These are phyloP conservation scores for Venustampulla echinocandica DNA, from an alignment of 495 filamentous ascomycete species.

Conservation along the genomic window DNA sequence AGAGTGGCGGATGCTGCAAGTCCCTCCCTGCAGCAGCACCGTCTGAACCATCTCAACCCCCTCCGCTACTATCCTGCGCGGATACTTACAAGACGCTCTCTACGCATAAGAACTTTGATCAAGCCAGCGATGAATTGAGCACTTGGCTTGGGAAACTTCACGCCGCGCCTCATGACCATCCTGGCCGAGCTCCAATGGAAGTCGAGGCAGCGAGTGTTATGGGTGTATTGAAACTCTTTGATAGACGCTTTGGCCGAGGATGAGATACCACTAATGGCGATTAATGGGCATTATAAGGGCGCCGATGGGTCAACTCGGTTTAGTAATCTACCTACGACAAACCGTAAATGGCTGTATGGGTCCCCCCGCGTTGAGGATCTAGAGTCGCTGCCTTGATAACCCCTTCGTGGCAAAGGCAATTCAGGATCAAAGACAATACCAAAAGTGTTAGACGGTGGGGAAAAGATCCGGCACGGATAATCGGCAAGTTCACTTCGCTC, in stretches of 20 bases:
- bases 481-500: no score
- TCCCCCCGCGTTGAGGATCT: no score
- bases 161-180: conserved; percentile 38
- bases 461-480: no score
- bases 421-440: no score
- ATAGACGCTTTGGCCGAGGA: conserved; percentile 59
- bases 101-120: conserved; percentile 69
- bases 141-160: conserved; percentile 68
- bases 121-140: conserved; percentile 64
- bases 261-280: conserved; percentile 7
- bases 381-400: no score
- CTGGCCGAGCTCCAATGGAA: conserved; percentile 55
- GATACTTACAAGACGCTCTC: conserved; percentile 77
- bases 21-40: conserved; percentile 9
- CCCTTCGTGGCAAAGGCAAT: no score
- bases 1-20: conserved; percentile 45
- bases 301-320: no score
- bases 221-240: conserved; percentile 75
- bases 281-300: not conserved
- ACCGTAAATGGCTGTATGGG: no score
- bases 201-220: conserved; percentile 83
- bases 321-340: no score
- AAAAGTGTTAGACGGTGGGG: no score
- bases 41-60: conserved; percentile 18
- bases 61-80: conserved; percentile 51